Evolutionary conservation across 352 stramenopile species (phyloP).

Genomic region (Phytophthora tentaculata): DNA sequence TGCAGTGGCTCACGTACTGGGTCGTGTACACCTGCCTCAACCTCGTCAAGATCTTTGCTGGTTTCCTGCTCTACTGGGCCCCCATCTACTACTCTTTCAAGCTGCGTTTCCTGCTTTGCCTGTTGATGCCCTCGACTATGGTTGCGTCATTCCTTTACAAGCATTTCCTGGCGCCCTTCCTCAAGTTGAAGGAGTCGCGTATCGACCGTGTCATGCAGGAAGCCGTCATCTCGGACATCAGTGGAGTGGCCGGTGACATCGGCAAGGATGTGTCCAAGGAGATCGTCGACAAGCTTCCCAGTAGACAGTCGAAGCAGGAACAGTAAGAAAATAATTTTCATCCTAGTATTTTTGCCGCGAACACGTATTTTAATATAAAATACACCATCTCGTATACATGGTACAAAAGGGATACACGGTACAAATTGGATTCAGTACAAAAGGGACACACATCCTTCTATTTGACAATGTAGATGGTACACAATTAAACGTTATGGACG

Average conservation of each 20-base stretch:
- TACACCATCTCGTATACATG: no score
- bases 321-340: conserved; percentile 11
- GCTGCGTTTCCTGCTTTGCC: conserved; percentile 96
- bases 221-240: no score
- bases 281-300: conserved; percentile 67
- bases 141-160: conserved; percentile 97
- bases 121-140: conserved; percentile 96
- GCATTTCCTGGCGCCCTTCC: conserved; percentile 91
- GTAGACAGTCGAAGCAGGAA: conserved; percentile 17
- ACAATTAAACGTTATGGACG: no score
- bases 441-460: no score
- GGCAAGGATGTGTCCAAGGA: conserved; percentile 79
- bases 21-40: conserved; percentile 98
- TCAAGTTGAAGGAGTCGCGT: conserved; percentile 81
- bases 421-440: no score
- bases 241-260: conserved; percentile 72
- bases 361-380: no score
- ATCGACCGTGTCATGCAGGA: conserved; percentile 89
- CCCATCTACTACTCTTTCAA: conserved; percentile 99
- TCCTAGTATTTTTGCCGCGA: no score
- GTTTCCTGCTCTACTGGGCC: conserved; percentile 97
- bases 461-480: no score
- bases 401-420: no score
- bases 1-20: no score
- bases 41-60: conserved; percentile 95